These are phyloP conservation scores for Saprolegnia diclina DNA, from an alignment of 352 stramenopile genomes.

Conservation along the genomic window DNA sequence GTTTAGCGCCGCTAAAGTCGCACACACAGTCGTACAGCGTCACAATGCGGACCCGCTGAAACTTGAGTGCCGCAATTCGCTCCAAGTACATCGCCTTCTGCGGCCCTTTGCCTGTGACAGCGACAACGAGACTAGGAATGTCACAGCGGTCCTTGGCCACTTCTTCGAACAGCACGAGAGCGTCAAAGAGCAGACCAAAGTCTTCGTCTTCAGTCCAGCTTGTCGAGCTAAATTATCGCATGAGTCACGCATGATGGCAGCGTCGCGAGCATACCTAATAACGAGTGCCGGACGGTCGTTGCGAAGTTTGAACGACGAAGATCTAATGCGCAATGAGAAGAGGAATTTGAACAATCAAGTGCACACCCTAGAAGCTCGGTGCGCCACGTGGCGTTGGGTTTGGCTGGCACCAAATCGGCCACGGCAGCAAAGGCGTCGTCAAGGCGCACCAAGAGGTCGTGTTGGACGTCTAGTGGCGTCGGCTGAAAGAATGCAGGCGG, in stretches of 20 bases:
- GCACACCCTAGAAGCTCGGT: constrained; percentile 1
- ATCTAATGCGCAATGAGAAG: background rate
- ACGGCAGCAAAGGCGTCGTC: constrained; percentile 35
- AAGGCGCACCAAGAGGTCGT: constrained; percentile 88
- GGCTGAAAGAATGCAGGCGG: constrained; percentile 91
- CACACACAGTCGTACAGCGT: constrained; percentile 53
- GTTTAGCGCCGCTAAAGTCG: background rate
- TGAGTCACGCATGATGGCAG: background rate
- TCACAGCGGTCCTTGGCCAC: constrained; percentile 34
- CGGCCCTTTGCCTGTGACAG: constrained; percentile 98
- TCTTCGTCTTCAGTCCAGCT: constrained; percentile 99
- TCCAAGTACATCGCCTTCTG: constrained; percentile 88
- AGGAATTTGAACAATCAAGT: background rate
- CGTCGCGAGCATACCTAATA: constrained; percentile 13
- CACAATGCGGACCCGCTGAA: constrained; percentile 78
- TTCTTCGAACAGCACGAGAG: constrained; percentile 75
- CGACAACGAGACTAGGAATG: constrained; percentile 83
- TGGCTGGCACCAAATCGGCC: background rate
- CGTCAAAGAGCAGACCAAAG: constrained; percentile 95
- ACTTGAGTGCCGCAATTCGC: constrained; percentile 59
- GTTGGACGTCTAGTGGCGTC: constrained; percentile 70
- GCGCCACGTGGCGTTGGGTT: background rate
- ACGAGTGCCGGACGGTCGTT: constrained; percentile 14
- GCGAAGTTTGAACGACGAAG: constrained; percentile 1
- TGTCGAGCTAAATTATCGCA: constrained; percentile 82